Evolutionary conservation across 306 rosid genomes (phyloP).

Genomic region (Alnus glutinosa): DNA sequence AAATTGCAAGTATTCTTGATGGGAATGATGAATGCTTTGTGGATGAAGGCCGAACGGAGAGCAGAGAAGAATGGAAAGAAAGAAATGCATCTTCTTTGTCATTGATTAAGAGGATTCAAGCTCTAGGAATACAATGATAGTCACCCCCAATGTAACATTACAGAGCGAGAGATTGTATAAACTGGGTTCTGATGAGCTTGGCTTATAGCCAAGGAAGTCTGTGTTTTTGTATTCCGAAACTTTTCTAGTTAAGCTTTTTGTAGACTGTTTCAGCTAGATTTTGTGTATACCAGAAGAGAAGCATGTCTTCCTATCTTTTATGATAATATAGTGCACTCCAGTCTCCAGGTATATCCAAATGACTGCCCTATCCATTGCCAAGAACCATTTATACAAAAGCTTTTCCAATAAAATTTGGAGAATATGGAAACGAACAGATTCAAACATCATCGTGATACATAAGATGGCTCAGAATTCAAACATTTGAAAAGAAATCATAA

Average conservation of each 20-base stretch:
- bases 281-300: constrained; percentile 26
- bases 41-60: constrained; percentile 44
- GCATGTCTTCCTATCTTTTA: constrained; percentile 23
- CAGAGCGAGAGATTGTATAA: constrained; percentile 27
- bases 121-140: constrained; percentile 82
- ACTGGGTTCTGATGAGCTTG: constrained; percentile 4
- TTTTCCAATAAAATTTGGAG: not conserved
- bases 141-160: not conserved
- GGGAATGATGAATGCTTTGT: constrained; percentile 62
- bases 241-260: constrained; percentile 28
- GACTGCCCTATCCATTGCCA: not conserved
- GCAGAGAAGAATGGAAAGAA: constrained; percentile 69
- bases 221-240: not conserved
- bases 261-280: constrained; percentile 19
- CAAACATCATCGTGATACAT: not conserved
- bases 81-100: constrained; percentile 60
- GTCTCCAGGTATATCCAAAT: not conserved
- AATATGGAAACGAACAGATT: not conserved
- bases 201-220: not conserved
- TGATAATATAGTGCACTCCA: not conserved
- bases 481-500: not conserved
- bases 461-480: not conserved
- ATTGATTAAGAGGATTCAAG: constrained; percentile 76
- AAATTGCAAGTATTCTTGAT: constrained; percentile 74
- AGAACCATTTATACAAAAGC: constrained; percentile 7